Conservation (phyloP, 1,139 yeast species). For the Geotrichum macrosporum region DNA sequence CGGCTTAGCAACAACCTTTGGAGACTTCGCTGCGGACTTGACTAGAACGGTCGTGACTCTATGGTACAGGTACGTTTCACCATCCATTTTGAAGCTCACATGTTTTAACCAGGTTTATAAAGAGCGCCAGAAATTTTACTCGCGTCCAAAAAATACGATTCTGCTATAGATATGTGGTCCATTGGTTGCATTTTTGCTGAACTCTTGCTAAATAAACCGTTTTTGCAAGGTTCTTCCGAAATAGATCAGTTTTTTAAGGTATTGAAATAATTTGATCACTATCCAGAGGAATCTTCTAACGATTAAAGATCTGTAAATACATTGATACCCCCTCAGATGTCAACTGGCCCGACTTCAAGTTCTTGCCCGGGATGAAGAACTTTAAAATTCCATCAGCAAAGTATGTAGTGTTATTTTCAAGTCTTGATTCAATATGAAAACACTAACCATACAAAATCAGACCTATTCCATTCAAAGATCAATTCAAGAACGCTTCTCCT, state of each 20-base stretch:
- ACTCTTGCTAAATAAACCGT: conserved; percentile 47
- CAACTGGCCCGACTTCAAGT: conserved; percentile 28
- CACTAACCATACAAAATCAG: too few relatives aligned
- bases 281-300: conserved; percentile 6
- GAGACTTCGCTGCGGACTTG: conserved; percentile 22
- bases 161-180: conserved; percentile 76
- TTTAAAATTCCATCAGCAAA: conserved; percentile 21
- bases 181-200: conserved; percentile 65
- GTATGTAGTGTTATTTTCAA: not conserved
- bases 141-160: conserved; percentile 50
- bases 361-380: conserved; percentile 26
- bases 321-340: conserved; percentile 26
- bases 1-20: conserved; percentile 43
- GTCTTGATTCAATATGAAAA: not conserved
- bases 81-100: not conserved
- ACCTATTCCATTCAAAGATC: conserved; percentile 11
- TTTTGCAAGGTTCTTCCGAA: conserved; percentile 53
- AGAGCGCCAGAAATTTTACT: conserved; percentile 82
- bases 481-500: conserved; percentile 41
- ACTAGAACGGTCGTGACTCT: conserved; percentile 34
- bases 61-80: conserved; percentile 27
- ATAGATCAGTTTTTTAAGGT: conserved; percentile 44
- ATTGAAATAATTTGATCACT: not conserved
- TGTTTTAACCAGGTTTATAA: not conserved
- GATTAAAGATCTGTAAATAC: conserved; percentile 15